phyloP scores from a whole-genome alignment of 2,329 filamentous ascomycete species.

The Apiospora malaysiana region DNA sequence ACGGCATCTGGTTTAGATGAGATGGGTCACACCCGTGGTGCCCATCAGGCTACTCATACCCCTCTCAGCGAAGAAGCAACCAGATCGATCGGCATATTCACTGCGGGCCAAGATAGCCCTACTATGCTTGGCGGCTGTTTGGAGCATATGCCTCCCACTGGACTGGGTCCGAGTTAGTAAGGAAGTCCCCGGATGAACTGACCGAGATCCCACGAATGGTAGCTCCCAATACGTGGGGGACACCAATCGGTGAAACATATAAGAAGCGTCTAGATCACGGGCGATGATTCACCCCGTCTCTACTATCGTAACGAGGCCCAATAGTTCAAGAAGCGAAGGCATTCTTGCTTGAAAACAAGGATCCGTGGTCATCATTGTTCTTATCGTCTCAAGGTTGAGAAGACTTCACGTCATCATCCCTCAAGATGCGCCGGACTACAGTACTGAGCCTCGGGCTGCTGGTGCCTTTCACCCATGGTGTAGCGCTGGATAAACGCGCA shows the following conservation, averaged over 20 bases:
- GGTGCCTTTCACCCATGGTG: slow-evolving; percentile 30
- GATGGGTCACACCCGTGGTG: not conserved
- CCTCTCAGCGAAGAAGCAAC: not conserved
- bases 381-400: not conserved
- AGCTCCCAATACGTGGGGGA: not conserved
- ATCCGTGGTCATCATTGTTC: no score
- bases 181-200: slow-evolving; percentile 5
- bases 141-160: not conserved
- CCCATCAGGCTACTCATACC: not conserved
- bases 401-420: not conserved
- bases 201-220: slow-evolving; percentile 19
- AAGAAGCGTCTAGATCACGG: not conserved
- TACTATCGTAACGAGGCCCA: no score
- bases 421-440: not conserved
- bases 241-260: not conserved
- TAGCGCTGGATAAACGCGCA: slow-evolving; percentile 33
- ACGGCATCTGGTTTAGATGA: not conserved
- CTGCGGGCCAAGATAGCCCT: slow-evolving; percentile 7
- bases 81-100: not conserved
- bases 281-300: not conserved
- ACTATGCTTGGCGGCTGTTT: not conserved
- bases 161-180: not conserved
- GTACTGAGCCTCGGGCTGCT: slow-evolving; percentile 37
- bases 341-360: no score
- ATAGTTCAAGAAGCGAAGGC: no score